Evolutionary conservation across 805 yeast species (phyloP), one percentile per base, ranked within the genome.

Genomic region (Spathaspora arborariae): DNA sequence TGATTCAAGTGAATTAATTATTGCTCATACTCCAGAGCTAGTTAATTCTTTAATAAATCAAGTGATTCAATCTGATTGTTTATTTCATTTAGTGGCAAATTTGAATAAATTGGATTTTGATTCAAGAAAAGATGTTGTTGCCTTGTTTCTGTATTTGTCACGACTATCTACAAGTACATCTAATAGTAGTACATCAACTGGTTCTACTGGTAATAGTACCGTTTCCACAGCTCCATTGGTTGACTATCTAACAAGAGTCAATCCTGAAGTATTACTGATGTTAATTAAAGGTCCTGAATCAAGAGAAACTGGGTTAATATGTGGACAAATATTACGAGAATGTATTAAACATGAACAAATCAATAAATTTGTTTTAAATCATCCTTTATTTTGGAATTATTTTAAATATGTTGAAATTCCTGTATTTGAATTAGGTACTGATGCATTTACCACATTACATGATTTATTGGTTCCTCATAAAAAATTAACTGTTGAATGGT

Each of bases 401-500:
- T 92, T 94, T 65, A 80, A 78, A 39, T 88, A 86, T 62, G 87
- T 88, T 35, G 84, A 82, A 54, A 72, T 78, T 34, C 84, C 84
- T 4, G 81, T 85, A 22, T 94, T 94, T 68, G 98, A 94, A 66
- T 80, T 87, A 19, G 89, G 96, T 47, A 88, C 97, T 0, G 97
- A 90, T 60, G 81, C 96, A 1, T 87, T 92, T 64, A 81, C 84
- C 45, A 88, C 96, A 1, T 68, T 86, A 56, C 78, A 72, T 54
- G 92, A 84, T 50, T 68, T 87, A 33, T 70, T 94, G 41, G 81
- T 90, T 0, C 58, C 70, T 3, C 96, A 89, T 67, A 83, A 84
- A 51, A 78, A 76, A 52, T 62, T 84, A 21, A 88, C 86, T 0
- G 70, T 85, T 4, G 88, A 81, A 45, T 92, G 92, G 65, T 76